Base-by-base conservation (phyloP, 805 yeast species). In the Wickerhamomyces queroliae region DNA sequence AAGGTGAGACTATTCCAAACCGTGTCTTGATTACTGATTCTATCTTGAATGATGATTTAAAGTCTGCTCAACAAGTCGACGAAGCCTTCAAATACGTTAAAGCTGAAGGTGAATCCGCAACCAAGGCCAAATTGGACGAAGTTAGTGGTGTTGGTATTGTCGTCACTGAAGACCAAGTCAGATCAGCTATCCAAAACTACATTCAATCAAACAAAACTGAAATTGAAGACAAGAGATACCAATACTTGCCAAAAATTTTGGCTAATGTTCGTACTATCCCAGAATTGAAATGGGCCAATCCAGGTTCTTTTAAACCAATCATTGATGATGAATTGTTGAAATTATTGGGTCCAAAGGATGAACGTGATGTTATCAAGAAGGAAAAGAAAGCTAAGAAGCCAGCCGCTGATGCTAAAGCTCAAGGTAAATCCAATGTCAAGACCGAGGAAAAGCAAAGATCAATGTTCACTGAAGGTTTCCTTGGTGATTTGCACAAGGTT, bases 391-490 rank as follows among this genome's bases (percentile, higher is more conserved):
- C 72, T 59, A 72, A 72, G 58, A 50, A 52, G 13, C 53, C 53
- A 39, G 46, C 57, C 15, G 60, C 61, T 18, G 50, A 49, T 23
- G 32, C 41, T 17, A 18, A 30, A 34, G 52, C 48, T 13, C 47
- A 53, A 11, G 47, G 40, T n/a, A 23, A 23, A 8, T 8, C 41
- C 16, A 37, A 33, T 7, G 28, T 15, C 26, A 35, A 39, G 29
- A 34, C 23, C 33, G 44, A 48, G 35, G 36, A 41, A 45, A 26
- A 44, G 21, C 58, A 61, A 26, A 64, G 95, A 66, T 77, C 89
- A 36, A 93, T 93, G 96, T 93, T 90, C 59, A 69, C 79, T 15
- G 97, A 93, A 62, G 99, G 99, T 8, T 93, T 93, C 69, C 69
- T 93, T 43, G 98, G 98, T 34, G 95, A 86, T 44, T 71, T 93